Evolutionary conservation across 768 basidiomycete species (phyloP), one percentile per base, ranked within the genome.

Genomic region (Collybiopsis luxurians): DNA sequence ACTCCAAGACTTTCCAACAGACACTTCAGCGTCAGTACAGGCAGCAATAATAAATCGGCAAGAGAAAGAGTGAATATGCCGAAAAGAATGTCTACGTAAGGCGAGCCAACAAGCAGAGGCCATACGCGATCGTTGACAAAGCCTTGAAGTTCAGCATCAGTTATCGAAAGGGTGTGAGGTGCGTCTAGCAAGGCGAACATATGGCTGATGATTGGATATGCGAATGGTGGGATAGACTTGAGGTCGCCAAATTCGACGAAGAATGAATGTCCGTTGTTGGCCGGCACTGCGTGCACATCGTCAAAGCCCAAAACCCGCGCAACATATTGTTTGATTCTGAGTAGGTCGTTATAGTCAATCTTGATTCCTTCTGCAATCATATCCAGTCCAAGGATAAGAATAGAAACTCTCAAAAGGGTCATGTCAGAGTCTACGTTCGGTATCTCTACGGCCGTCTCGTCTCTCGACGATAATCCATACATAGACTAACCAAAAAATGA

Each of bases 351-450:
- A 6, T 75, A 53, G 55, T 84, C 84, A 48, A 86, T 76, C 15
- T 69, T 52, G 44, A 87, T 74, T 6, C 87, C 87, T 57, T 85
- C 83, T 10, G 83, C 75, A 30, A 91, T 74, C 83, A 90, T 85
- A 51, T 82, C 79, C 48, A 91, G 69, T 57, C 82, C 78, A 15
- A 92, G 74, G 13, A 80, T 69, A 24, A 89, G 59, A 21, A 86
- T 64, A 1, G 84, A 81, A 48, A 76, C 83, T 57, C 77, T 77
- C 42, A 88, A 66, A 24, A 69, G 66, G 4, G 67, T 65, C 62
- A 81, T 62, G 31, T 86, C 82, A 19, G 78, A 75, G 63, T 85
- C 84, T 21, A 66, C 61, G 38, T 56, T 61, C 42, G 30, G 58
- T 30, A 50, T 61, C 38, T 48, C 50, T 36, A 51, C 48, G 48